Base-by-base conservation (phyloP, 768 basidiomycete genomes). In the Leccinum obscurum region DNA sequence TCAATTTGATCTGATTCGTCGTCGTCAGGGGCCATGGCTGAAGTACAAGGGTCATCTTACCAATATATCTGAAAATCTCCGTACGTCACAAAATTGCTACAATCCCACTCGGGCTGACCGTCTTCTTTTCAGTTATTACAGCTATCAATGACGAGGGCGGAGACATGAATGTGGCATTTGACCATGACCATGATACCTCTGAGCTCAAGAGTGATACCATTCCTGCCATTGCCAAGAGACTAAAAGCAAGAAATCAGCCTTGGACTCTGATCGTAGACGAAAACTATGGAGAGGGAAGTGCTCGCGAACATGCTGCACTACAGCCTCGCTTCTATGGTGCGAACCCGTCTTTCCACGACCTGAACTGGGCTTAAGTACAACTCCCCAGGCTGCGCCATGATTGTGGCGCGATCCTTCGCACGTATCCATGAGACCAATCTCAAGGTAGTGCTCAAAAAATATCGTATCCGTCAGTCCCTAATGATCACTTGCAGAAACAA, bases 381-480 rank as follows among this genome's bases (percentile, higher is more conserved):
- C 48, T 56, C 54, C 26, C 11, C 63, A 89, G 93, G 96, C 17
- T 94, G 93, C 68, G 84, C 83, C 6, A 78, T 94, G 79, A 95
- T 98, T 66, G 73, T 97, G 58, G 94, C 94, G 0, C 81, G 94
- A 22, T 98, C 95, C 2, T 98, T 99, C 69, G 97, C 97, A 64
- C 89, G 97, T 54, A 99, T 99, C 54, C 97, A 99, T 72, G 97
- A 98, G 78, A 96, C 95, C 6, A 98, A 98, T 74, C 77, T 98
- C 59, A 97, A 97, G 80, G 93, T 90, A 62, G 41, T 81, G 56
- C 48, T 10, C 46, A 7, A 32, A 30, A 13, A 35, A 6, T 48
- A 15, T 41, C 35, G 24, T 11, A 1, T 51, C 15, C 32, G n/a
- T 3, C 44, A 49, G 20, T 0, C n/a, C 17, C 53, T 66, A 28